A percentile compares a stretch with the other conserved stretches of the same genome.
These are phyloP conservation scores for Luffa acutangula DNA, from an alignment of 306 rosid genomes.

Conservation along the genomic window DNA sequence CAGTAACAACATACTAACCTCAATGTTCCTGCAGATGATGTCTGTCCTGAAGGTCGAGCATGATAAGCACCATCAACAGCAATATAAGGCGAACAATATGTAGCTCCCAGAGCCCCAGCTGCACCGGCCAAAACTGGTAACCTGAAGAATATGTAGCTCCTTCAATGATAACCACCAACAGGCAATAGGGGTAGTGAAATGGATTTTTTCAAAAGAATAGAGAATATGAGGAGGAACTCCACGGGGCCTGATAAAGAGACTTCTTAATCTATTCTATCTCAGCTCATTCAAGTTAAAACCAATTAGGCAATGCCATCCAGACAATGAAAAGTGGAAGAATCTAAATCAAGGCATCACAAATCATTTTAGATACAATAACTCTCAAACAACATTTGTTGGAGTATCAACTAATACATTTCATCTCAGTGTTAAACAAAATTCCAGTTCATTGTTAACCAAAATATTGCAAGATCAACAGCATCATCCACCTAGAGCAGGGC, in stretches of 20 bases:
- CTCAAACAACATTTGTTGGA: neutral
- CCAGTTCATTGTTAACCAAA: neutral
- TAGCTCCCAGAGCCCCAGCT: slow-evolving; percentile 79
- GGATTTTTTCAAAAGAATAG: neutral
- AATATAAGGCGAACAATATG: slow-evolving; percentile 77
- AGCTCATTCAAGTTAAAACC: neutral
- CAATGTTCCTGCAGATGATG: slow-evolving; percentile 41
- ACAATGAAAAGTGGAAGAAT: neutral
- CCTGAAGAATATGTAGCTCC: slow-evolving; percentile 26
- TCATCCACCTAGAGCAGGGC: neutral
- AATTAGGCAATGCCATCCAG: neutral
- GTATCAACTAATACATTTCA: neutral
- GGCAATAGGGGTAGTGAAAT: neutral
- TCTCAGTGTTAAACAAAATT: neutral
- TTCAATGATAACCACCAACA: neutral
- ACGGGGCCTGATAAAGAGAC: neutral
- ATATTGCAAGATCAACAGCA: neutral
- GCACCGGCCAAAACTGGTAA: slow-evolving; percentile 92
- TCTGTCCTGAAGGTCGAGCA: slow-evolving; percentile 66
- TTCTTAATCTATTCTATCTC: neutral
- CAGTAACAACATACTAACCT: slow-evolving; percentile 30
- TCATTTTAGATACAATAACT: neutral
- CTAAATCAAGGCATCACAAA: neutral
- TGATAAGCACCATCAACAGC: slow-evolving; percentile 71
- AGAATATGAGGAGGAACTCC: neutral